Base-by-base conservation (phyloP, 2,329 filamentous ascomycete species). In the Diplocarpon mali region DNA sequence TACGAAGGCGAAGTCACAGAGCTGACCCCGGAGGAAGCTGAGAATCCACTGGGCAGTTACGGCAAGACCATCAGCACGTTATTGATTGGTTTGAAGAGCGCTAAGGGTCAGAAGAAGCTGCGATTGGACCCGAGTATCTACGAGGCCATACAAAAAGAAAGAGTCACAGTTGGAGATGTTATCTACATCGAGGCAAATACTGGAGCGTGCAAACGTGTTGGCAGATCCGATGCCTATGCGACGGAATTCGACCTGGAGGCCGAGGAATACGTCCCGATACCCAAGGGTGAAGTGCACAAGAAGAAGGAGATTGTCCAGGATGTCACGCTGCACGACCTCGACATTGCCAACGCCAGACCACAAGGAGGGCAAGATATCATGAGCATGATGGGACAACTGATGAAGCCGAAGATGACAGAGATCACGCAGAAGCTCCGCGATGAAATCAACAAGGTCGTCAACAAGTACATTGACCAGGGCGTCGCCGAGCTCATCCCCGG, bases 251-350 rank as follows among this genome's bases (percentile, higher is more conserved):
- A 98, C 64, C 78, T 98, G 40, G 92, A 98, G 69, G 92, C 92
- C 2, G 92, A 98, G 67, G 92, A 98, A 68, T 98, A 98, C 65
- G 92, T 98, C 53, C 92, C 92, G 5, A 93, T 98, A 52, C 92
- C 92, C 46, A 98, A 98, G 71, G 92, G 92, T 47, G 92, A 98
- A 61, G 92, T 98, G 43, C 92, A 96, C 72, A 98, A 98, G 78
- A 96, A 95, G 79, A 98, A 98, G 73, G 92, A 98, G 68, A 94
- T 98, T 57, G 92, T 98, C 30, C 92, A 98, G 65, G 92, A 98
- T 60, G 92, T 98, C 51, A 95, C 92, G 37, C 75, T 98, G 53
- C 92, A 98, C 65, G 92, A 98, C 62, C 72, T 98, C 45, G 92
- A 98, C 61, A 83, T 96, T 51, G 92, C 92, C 53, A 98, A 98